Percentiles rank a stretch among this genome's conserved stretches.
These are phyloP conservation scores for Chlamydomonas incerta DNA, from an alignment of 139 green algal species.

Conservation along the genomic window DNA sequence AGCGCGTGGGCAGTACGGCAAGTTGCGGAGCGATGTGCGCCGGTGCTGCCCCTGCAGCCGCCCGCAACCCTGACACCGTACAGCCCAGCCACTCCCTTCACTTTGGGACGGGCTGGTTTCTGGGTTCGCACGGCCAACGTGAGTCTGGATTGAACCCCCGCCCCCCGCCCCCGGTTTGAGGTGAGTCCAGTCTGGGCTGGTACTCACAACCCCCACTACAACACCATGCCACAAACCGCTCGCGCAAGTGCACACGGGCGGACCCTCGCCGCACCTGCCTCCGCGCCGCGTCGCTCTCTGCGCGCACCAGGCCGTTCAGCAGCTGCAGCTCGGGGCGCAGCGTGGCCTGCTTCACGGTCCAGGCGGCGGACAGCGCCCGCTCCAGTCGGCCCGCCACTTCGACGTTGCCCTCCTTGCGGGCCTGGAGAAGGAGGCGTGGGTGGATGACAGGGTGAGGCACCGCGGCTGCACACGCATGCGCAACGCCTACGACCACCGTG, in stretches of 20 bases:
- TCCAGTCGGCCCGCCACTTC: constrained; percentile 8
- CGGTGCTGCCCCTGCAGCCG: no score
- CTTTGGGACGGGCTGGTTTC: no score
- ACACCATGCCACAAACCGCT: no score
- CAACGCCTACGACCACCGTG: no score
- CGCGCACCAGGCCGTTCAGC: constrained; percentile 31
- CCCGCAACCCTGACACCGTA: no score
- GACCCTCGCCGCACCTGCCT: constrained; percentile 4
- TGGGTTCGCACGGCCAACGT: no score
- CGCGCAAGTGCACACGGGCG: neutral
- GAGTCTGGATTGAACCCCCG: no score
- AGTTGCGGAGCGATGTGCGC: neutral
- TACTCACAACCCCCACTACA: neutral
- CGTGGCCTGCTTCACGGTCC: constrained; percentile 35
- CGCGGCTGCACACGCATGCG: no score
- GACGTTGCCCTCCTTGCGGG: constrained; percentile 26
- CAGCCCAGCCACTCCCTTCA: no score
- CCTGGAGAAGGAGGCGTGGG: neutral
- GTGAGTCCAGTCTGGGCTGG: no score
- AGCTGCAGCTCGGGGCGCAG: constrained; percentile 36
- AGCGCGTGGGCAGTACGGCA: neutral
- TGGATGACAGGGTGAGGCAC: no score
- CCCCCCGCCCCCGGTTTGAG: no score
- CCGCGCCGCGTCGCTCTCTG: neutral
- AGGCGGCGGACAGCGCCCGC: constrained; percentile 16